phyloP scores from a whole-genome alignment of 768 basidiomycete genomes.

The Pisolithus orientalis region DNA sequence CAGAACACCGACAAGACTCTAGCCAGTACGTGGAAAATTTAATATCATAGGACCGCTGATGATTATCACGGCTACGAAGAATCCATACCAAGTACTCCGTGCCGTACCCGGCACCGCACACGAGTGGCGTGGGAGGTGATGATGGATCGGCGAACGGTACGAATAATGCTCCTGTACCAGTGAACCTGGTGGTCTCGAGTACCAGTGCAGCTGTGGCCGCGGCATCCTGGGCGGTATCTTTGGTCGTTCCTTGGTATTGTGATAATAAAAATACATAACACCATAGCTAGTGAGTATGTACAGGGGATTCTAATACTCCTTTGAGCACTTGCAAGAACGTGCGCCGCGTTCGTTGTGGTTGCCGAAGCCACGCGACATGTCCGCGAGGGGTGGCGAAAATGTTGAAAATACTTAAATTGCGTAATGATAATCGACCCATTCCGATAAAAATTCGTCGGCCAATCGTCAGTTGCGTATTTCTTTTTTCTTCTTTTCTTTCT shows the following conservation, averaged over 20 bases:
- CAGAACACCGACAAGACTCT: conserved; percentile 45
- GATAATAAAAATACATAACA: too few relatives aligned
- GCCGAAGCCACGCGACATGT: too few relatives aligned
- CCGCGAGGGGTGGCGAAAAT: too few relatives aligned
- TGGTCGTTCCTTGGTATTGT: neutral
- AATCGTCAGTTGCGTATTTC: conserved; percentile 10
- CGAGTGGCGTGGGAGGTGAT: conserved; percentile 33
- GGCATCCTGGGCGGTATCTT: neutral
- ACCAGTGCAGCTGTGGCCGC: conserved; percentile 14
- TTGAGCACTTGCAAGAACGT: too few relatives aligned
- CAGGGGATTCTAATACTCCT: too few relatives aligned
- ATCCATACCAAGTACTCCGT: conserved; percentile 28
- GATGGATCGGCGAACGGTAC: conserved; percentile 32
- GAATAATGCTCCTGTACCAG: conserved; percentile 28
- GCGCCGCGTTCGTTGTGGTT: too few relatives aligned
- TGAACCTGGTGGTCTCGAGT: conserved; percentile 32
- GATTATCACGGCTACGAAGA: conserved; percentile 37
- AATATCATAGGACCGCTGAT: conserved; percentile 19
- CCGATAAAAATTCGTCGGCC: conserved; percentile 9
- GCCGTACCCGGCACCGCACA: conserved; percentile 41
- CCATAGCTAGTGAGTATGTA: too few relatives aligned
- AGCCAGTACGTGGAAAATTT: conserved; percentile 4
- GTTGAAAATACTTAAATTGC: neutral
- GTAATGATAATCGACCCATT: conserved; percentile 19
- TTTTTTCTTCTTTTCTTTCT: neutral